A percentile compares a stretch with the other conserved stretches of the same genome.
Conservation (phyloP, 306 rosid species). For the Astragalus glycyphyllos region DNA sequence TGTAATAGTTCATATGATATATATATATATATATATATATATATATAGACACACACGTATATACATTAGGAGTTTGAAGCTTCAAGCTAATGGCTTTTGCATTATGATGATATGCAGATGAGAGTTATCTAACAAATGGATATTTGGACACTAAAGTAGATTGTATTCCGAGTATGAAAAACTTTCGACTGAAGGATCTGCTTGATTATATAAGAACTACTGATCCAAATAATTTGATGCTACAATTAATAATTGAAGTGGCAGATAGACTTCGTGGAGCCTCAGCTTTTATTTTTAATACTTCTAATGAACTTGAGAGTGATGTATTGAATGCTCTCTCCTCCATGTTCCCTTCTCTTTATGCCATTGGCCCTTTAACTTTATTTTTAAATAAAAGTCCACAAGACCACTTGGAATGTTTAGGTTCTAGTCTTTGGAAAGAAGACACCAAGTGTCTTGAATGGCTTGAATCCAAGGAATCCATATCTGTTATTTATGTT, state of each 20-base stretch:
- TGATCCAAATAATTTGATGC: slow-evolving; percentile 3
- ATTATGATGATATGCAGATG: slow-evolving; percentile 39
- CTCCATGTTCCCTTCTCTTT: slow-evolving; percentile 24
- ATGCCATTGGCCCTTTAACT: not conserved
- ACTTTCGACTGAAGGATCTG: slow-evolving; percentile 28
- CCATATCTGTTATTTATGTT: slow-evolving; percentile 36
- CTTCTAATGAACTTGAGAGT: slow-evolving; percentile 22
- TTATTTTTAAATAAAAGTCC: slow-evolving; percentile 9
- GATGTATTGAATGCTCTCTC: slow-evolving; percentile 2
- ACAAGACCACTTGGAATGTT: not conserved
- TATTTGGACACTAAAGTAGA: slow-evolving; percentile 34
- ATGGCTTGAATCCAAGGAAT: slow-evolving; percentile 45
- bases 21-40: too few species aligned
- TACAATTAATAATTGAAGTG: not conserved
- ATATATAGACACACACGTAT: too few species aligned
- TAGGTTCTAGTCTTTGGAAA: slow-evolving; percentile 47
- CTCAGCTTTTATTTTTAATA: slow-evolving; percentile 2
- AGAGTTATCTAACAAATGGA: slow-evolving; percentile 32
- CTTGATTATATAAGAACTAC: slow-evolving; percentile 19
- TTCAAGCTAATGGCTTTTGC: not conserved
- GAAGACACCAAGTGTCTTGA: slow-evolving; percentile 45
- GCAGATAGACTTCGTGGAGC: slow-evolving; percentile 13
- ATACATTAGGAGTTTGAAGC: not conserved
- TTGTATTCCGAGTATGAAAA: slow-evolving; percentile 34
- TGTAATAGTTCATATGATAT: too few species aligned